Evolutionary conservation across 225 moss, liverwort and hornwort species (phyloP).

Genomic region (Climacium dendroides): DNA sequence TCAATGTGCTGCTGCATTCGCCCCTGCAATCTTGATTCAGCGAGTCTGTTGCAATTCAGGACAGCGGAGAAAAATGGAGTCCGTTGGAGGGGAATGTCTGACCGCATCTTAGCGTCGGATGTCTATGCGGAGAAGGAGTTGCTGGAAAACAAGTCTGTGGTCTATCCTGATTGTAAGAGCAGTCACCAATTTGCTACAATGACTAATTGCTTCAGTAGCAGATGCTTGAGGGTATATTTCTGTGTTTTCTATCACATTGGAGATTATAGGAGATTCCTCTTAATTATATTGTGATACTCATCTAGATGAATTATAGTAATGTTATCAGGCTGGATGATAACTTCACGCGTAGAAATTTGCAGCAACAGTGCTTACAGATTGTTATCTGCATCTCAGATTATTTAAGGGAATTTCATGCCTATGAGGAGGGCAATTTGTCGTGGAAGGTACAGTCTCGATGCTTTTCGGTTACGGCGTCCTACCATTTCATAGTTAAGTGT

Average conservation of each 20-base stretch:
- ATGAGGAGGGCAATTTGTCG: conserved; percentile 75
- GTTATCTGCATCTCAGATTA: conserved; percentile 51
- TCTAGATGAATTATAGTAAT: not conserved
- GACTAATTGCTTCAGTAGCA: not conserved
- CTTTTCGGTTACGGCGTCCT: not conserved
- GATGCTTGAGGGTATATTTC: not conserved
- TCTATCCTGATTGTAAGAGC: conserved; percentile 89
- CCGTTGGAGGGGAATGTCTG: conserved; percentile 65
- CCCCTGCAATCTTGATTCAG: not conserved
- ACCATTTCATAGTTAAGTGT: not conserved
- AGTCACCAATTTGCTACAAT: not conserved
- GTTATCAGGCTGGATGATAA: not conserved
- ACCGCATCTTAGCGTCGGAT: conserved; percentile 45
- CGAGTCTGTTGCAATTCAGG: conserved; percentile 16
- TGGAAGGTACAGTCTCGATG: conserved; percentile 52
- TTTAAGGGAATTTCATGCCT: conserved; percentile 59
- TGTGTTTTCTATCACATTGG: not conserved
- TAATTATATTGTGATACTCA: not conserved
- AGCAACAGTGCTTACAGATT: not conserved
- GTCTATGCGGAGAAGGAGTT: conserved; percentile 70
- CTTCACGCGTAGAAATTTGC: not conserved
- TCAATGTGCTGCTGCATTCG: not conserved
- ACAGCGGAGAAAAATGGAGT: conserved; percentile 82
- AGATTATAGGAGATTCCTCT: not conserved
- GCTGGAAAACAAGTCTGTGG: conserved; percentile 50